Base-by-base conservation (phyloP, 2,329 filamentous ascomycete species). In the Parascedosporium putredinis region DNA sequence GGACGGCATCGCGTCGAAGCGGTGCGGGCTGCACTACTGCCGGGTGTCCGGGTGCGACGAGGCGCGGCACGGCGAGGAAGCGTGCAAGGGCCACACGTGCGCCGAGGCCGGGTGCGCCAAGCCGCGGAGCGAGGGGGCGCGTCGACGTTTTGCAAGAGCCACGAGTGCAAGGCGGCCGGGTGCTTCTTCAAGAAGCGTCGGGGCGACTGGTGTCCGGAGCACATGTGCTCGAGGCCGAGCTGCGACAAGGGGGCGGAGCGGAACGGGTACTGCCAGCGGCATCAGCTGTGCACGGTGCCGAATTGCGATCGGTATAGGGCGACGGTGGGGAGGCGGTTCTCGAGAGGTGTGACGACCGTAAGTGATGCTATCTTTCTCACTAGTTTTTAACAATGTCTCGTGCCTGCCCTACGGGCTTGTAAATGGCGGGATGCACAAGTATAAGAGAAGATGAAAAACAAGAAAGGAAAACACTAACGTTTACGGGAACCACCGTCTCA, bases 11-110 rank as follows among this genome's bases (percentile, higher is more conserved):
- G 29, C 49, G 5, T 51, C 51, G 5, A 34, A 34, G 22, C 45
- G 50, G 43, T 56, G 55, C 52, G 54, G 56, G 14, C 48, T 47
- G 16, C 55, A 57, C 52, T 54, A 52, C 52, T 56, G 55, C 45
- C 33, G 47, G 10, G 47, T 38, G 16, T 44, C 34, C 3, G 55
- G 52, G 20, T 57, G 56, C 49, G 51, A 55, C 20, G 33, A 33
- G 6, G 51, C 49, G 31, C 31, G 55, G 22, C 44, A 44, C 24
- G 46, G 34, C 3, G 45, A 27, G 12, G 46, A 47, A 3, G 22
- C 22, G 16, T 45, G 48, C 40, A 48, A 46, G 40, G 47, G 14
- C 8, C 57, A 59, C 38, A 51, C 48, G 3, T 58, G 57, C 45
- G 36, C 49, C 25, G 52, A 53, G 38, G 7, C 36, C 1, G 55